Evolutionary conservation across 1,284 basidiomycete genomes (phyloP).

Genomic region (Kwoniella shivajii): DNA sequence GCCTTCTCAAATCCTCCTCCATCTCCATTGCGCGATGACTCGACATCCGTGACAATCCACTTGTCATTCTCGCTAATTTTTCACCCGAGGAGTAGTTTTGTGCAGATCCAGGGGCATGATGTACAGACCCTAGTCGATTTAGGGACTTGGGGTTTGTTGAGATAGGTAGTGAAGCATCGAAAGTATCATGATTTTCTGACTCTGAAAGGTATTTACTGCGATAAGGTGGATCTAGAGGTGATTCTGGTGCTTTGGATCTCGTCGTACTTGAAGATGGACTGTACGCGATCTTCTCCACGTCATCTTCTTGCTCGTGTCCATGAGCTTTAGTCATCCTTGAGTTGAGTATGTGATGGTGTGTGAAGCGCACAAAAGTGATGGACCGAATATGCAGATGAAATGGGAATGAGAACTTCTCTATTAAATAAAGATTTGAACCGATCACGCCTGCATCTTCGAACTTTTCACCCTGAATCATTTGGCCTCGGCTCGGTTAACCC

Average conservation of each 20-base stretch:
- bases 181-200: conserved; percentile 6
- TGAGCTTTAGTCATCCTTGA: neutral
- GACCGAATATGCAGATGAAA: neutral
- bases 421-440: no score
- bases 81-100: neutral
- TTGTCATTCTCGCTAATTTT: conserved; percentile 1
- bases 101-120: neutral
- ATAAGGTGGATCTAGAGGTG: neutral
- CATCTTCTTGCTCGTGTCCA: neutral
- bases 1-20: conserved; percentile 19
- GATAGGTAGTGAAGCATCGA: neutral
- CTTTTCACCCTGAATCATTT: neutral
- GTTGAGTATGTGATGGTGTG: neutral
- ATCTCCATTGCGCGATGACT: conserved; percentile 8
- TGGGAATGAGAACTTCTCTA: neutral
- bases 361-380: neutral
- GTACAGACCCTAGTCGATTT: neutral
- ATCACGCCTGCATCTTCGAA: neutral
- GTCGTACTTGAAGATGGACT: no score
- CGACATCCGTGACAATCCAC: conserved; percentile 8
- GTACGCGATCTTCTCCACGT: no score
- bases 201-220: conserved; percentile 10
- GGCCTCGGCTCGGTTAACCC: neutral
- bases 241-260: neutral
- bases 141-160: neutral